phyloP scores from a whole-genome alignment of 2,329 filamentous ascomycete species.

The Tolypocladium tropicale region DNA sequence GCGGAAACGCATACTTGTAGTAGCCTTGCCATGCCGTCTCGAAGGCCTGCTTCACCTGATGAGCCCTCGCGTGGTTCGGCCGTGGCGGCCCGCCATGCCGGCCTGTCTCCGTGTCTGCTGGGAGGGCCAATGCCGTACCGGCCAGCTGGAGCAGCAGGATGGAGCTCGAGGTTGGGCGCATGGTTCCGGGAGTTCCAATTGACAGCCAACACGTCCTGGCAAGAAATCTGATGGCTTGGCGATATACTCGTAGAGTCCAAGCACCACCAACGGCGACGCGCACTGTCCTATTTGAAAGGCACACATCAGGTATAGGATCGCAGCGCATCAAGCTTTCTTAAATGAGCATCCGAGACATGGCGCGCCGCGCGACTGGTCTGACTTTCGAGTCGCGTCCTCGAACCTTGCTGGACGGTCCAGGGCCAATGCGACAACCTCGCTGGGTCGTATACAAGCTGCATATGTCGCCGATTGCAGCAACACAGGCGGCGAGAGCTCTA shows the following conservation, averaged over 20 bases:
- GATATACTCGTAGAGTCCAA: background rate
- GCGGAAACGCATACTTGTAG: constrained; percentile 61
- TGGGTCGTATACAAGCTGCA: background rate
- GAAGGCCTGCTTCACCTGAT: constrained; percentile 59
- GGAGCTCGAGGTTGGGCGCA: constrained; percentile 3
- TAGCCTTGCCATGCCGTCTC: constrained; percentile 64
- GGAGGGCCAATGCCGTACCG: constrained; percentile 2
- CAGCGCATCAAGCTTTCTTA: background rate
- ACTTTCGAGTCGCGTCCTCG: background rate
- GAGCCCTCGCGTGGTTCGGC: constrained; percentile 33
- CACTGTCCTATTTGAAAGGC: background rate
- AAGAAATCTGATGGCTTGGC: background rate
- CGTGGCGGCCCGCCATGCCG: constrained; percentile 1
- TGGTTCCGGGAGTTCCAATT: background rate
- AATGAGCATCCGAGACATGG: background rate
- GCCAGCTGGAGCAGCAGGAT: constrained; percentile 5
- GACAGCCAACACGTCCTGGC: background rate
- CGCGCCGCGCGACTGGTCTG: background rate
- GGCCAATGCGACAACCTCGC: background rate
- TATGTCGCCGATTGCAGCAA: background rate
- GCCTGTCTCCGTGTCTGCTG: background rate
- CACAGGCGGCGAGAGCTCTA: background rate
- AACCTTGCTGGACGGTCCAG: background rate
- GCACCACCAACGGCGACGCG: background rate
- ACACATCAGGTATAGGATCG: too few species aligned